phyloP scores from a whole-genome alignment of 371 early-diverging fungal species.

The Apophysomyces variabilis region DNA sequence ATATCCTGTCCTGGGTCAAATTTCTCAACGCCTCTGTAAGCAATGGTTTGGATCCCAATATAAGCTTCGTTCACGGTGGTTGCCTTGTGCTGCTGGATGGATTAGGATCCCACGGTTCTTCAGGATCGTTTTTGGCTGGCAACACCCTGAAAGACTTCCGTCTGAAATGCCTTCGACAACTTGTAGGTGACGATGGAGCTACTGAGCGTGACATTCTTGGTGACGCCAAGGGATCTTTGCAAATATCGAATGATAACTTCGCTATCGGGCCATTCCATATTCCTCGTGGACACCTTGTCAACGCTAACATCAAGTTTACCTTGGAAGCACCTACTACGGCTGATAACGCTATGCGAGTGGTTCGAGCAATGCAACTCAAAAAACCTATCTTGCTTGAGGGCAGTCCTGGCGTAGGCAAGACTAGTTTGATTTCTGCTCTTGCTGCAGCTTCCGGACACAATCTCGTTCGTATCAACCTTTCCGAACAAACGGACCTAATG shows the following conservation, averaged over 20 bases:
- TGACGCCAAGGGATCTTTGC: slow-evolving; percentile 46
- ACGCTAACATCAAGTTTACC: slow-evolving; percentile 72
- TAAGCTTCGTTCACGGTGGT: slow-evolving; percentile 91
- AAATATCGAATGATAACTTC: slow-evolving; percentile 51
- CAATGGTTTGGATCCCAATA: slow-evolving; percentile 32
- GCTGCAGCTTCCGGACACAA: slow-evolving; percentile 83
- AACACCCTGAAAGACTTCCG: slow-evolving; percentile 50
- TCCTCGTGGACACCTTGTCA: slow-evolving; percentile 58
- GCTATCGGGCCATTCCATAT: slow-evolving; percentile 83
- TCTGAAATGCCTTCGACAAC: slow-evolving; percentile 56
- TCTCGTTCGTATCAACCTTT: slow-evolving; percentile 97
- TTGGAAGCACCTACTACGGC: slow-evolving; percentile 90
- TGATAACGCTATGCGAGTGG: slow-evolving; percentile 88
- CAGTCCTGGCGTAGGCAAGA: slow-evolving; percentile 98
- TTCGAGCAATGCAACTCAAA: slow-evolving; percentile 92
- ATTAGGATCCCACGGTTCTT: slow-evolving; percentile 88
- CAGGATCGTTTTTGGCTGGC: slow-evolving; percentile 66
- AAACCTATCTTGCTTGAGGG: slow-evolving; percentile 99
- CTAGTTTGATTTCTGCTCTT: slow-evolving; percentile 89
- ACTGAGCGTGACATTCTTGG: slow-evolving; percentile 51
- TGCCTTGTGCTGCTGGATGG: slow-evolving; percentile 94
- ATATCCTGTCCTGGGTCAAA: slow-evolving; percentile 92
- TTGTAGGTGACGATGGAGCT: slow-evolving; percentile 37
- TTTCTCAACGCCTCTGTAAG: slow-evolving; percentile 73
- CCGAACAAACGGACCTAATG: slow-evolving; percentile 99